phyloP scores from a whole-genome alignment of 2,329 filamentous ascomycete species.

The Paecilomyces dactylethromorphus region DNA sequence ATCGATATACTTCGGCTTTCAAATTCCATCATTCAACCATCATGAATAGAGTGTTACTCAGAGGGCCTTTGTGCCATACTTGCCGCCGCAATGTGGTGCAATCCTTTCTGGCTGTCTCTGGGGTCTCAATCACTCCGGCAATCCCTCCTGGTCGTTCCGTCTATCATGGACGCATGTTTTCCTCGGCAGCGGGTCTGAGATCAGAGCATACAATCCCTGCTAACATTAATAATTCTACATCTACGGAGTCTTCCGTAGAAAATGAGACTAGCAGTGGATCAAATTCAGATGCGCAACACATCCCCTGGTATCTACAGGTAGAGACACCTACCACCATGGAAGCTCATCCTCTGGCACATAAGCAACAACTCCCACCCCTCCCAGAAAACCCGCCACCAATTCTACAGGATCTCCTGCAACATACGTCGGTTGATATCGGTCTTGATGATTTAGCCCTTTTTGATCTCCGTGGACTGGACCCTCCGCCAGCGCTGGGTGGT shows the following conservation, averaged over 20 bases:
- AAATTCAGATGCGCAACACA: conserved; percentile 15
- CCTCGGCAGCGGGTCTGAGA: conserved; percentile 9
- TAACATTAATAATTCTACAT: neutral
- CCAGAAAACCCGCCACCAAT: conserved; percentile 66
- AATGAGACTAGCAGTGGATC: conserved; percentile 1
- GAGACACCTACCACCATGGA: conserved; percentile 38
- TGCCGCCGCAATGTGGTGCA: conserved; percentile 23
- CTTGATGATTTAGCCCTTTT: conserved; percentile 74
- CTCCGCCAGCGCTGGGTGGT: conserved; percentile 77
- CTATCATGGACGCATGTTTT: conserved; percentile 16
- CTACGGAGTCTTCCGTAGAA: neutral
- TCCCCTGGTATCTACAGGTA: conserved; percentile 80
- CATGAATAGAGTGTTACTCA: conserved; percentile 27
- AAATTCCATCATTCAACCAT: neutral
- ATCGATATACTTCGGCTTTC: neutral
- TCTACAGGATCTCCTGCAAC: conserved; percentile 65
- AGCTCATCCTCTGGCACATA: conserved; percentile 40
- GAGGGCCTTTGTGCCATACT: conserved; percentile 21
- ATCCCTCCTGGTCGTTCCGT: conserved; percentile 8
- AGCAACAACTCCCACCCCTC: conserved; percentile 55
- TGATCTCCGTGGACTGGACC: conserved; percentile 77
- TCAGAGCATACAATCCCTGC: neutral
- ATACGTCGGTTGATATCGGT: conserved; percentile 76
- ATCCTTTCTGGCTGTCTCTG: conserved; percentile 20
- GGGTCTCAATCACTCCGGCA: conserved; percentile 16